These are phyloP conservation scores for Ophiostoma triangulosporum DNA, from an alignment of 2,329 filamentous ascomycete species.

Conservation along the genomic window DNA sequence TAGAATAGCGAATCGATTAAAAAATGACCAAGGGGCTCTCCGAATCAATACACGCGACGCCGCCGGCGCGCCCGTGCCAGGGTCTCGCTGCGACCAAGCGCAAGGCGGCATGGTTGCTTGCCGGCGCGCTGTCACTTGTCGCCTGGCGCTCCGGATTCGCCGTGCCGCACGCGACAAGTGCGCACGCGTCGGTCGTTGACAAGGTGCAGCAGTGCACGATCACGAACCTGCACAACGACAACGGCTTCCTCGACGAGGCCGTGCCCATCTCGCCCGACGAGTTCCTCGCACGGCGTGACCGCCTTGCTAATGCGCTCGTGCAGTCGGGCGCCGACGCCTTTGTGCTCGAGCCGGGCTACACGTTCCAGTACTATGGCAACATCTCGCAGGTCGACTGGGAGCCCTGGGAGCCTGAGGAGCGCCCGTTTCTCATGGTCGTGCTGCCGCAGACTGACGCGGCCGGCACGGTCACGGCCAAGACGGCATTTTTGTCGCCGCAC, in stretches of 20 bases:
- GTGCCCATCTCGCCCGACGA: neutral
- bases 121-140: neutral
- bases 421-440: conserved; percentile 1
- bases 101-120: neutral
- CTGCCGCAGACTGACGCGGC: neutral
- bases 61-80: neutral
- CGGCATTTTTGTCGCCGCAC: neutral
- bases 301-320: neutral
- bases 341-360: neutral
- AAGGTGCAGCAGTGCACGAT: neutral
- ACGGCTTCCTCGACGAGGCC: neutral
- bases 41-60: neutral
- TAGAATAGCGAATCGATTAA: neutral
- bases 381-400: conserved; percentile 3
- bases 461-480: neutral
- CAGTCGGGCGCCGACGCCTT: neutral
- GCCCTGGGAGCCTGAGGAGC: conserved; percentile 3
- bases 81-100: neutral
- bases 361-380: conserved; percentile 1
- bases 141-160: neutral
- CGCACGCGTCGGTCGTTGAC: neutral
- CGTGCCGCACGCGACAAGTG: neutral
- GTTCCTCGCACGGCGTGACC: neutral
- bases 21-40: neutral
- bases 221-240: neutral